Base-by-base conservation (phyloP, 768 basidiomycete species). In the Leccinum truebloodii region DNA sequence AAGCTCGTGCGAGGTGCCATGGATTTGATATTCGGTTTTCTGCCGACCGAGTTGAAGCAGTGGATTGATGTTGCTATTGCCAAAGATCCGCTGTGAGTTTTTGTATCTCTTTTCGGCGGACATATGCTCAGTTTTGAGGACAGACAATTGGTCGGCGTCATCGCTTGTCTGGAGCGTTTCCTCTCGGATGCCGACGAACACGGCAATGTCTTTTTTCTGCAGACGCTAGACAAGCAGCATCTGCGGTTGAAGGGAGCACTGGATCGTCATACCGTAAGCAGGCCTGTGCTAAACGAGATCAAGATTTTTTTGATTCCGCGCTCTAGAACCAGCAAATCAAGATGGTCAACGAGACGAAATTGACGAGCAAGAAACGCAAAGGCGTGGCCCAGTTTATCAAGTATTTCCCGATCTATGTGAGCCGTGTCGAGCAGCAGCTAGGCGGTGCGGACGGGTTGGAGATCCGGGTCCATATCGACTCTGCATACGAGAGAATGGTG, bases 1-100 rank as follows among this genome's bases (percentile, higher is more conserved):
- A 95, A 95, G 76, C 83, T 95, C 9, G 83, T 95, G 32, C 86
- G 93, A 20, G 88, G 88, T 3, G 92, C 94, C 30, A 86, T 98
- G 90, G 96, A 98, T 65, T 76, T 96, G 55, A 94, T 98, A 55
- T 98, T 98, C 72, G 94, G 95, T 8, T 98, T 96, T 78, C 77
- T 98, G 18, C 88, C 89, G 3, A 79, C 80, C 1, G 95, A 96
- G 70, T 59, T 98, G 61, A 92, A 90, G 73, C 76, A 79, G 24
- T 98, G 94, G 94, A 78, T 95, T 14, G 95, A 98, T 64, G 80
- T 73, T 18, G 89, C 90, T 1, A 67, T 95, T 46, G 81, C 82
- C 35, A 87, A 83, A 65, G 95, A 97, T 71, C 80, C 75, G 60
- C 78, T 95, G 95, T 95, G 71, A 54, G 62, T 60, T 8, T 37